Conservation (phyloP, 2,329 filamentous ascomycete genomes). For the Colletotrichum cordylinicola region DNA sequence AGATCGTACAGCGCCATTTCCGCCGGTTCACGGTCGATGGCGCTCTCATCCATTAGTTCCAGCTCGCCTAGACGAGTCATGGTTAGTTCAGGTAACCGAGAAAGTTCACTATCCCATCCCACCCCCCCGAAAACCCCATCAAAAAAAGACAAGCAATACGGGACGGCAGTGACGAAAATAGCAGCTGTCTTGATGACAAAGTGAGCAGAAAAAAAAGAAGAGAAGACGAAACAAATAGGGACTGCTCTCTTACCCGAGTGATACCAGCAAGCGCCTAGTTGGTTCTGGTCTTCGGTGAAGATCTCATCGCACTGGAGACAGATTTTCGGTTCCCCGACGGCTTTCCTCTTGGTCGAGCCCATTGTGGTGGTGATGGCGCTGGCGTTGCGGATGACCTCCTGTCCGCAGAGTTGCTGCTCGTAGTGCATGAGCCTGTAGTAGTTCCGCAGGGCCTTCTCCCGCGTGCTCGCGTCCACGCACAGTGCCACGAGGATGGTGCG, state of each 20-base stretch:
- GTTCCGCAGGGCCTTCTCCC: constrained; percentile 17
- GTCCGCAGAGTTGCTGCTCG: constrained; percentile 1
- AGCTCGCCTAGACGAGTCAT: constrained; percentile 17
- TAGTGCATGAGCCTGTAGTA: constrained; percentile 18
- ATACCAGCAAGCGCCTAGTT: constrained; percentile 16
- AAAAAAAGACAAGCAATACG: neutral
- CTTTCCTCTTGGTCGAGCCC: constrained; percentile 11
- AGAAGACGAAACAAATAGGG: neutral
- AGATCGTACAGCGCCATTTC: constrained; percentile 11
- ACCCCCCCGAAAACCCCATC: neutral
- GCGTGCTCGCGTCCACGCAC: constrained; percentile 15
- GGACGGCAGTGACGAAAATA: neutral
- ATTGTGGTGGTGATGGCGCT: neutral
- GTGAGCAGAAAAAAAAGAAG: neutral
- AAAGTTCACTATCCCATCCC: neutral
- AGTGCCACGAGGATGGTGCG: constrained; percentile 22
- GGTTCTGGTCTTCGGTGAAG: constrained; percentile 22
- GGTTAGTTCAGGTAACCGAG: neutral
- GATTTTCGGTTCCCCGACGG: constrained; percentile 14
- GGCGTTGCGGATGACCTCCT: neutral
- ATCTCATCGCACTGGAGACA: constrained; percentile 23
- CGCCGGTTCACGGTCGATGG: constrained; percentile 1
- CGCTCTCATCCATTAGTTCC: constrained; percentile 19
- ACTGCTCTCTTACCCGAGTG: constrained; percentile 16
- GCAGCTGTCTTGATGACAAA: neutral